These are phyloP conservation scores for Hanseniaspora thailandica DNA, from an alignment of 805 yeast genomes.

Conservation along the genomic window DNA sequence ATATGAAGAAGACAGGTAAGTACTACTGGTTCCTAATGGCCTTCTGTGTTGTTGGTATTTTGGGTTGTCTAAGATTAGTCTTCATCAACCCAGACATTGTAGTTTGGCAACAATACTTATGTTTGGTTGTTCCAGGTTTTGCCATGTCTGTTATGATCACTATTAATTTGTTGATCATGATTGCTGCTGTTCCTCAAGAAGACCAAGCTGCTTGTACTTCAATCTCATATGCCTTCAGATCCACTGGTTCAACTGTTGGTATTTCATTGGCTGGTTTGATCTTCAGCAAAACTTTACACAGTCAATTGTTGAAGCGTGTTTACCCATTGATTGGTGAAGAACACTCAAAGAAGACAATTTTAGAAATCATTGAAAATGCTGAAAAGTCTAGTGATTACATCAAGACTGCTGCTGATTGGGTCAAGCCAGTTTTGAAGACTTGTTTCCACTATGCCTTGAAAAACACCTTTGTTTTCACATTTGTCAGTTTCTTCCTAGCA, in stretches of 20 bases:
- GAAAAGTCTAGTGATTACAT: constrained; percentile 47
- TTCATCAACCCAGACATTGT: constrained; percentile 28
- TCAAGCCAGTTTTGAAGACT: constrained; percentile 35
- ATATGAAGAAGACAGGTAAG: constrained; percentile 53
- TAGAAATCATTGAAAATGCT: constrained; percentile 40
- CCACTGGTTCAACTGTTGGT: constrained; percentile 78
- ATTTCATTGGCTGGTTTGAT: constrained; percentile 57
- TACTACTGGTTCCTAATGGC: constrained; percentile 39
- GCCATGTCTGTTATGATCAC: constrained; percentile 52
- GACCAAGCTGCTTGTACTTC: constrained; percentile 78
- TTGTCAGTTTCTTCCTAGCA: constrained; percentile 27
- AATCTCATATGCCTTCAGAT: constrained; percentile 76
- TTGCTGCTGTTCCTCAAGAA: constrained; percentile 58
- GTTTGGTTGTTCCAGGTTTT: constrained; percentile 40
- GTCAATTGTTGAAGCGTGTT: constrained; percentile 26
- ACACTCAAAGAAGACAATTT: constrained; percentile 32
- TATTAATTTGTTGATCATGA: constrained; percentile 52
- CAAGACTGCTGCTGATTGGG: constrained; percentile 41
- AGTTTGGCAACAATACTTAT: constrained; percentile 33
- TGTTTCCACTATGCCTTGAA: constrained; percentile 45
- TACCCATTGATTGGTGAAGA: constrained; percentile 27
- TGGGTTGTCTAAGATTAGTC: constrained; percentile 36
- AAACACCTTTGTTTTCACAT: constrained; percentile 41
- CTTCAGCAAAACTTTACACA: constrained; percentile 38
- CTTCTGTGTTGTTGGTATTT: constrained; percentile 33